A percentile compares a stretch with the other conserved stretches of the same genome.
phyloP scores from a whole-genome alignment of 2,329 filamentous ascomycete genomes.

The Orbilia brochopaga region DNA sequence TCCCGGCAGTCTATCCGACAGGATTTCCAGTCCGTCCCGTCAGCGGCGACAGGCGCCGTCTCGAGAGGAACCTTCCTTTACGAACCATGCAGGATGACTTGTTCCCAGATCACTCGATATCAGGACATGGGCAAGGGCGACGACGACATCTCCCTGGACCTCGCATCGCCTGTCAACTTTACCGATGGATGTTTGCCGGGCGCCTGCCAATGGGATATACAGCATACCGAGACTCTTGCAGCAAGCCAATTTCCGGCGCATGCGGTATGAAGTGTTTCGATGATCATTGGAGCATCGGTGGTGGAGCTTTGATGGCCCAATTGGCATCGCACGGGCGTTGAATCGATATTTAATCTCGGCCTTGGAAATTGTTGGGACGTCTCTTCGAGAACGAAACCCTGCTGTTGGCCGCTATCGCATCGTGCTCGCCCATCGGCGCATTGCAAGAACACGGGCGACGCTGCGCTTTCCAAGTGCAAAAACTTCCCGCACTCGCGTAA shows the following conservation, averaged over 20 bases:
- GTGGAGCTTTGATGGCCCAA: slow-evolving; percentile 26
- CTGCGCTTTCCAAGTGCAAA: slow-evolving; percentile 4
- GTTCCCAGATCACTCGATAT: slow-evolving; percentile 14
- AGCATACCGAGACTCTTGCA: slow-evolving; percentile 9
- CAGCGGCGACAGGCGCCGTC: slow-evolving; percentile 1
- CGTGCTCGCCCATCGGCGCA: slow-evolving; percentile 14
- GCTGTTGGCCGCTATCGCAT: not conserved
- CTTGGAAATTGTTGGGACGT: slow-evolving; percentile 6
- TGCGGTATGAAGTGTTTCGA: slow-evolving; percentile 50
- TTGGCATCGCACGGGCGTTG: not conserved
- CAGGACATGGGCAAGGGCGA: slow-evolving; percentile 18
- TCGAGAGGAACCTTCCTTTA: slow-evolving; percentile 1
- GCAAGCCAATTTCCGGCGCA: slow-evolving; percentile 32
- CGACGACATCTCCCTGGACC: slow-evolving; percentile 6
- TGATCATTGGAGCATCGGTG: slow-evolving; percentile 44
- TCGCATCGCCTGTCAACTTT: slow-evolving; percentile 17
- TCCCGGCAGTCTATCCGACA: slow-evolving; percentile 18
- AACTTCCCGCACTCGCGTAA: slow-evolving; percentile 51
- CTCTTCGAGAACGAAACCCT: not conserved
- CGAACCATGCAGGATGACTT: slow-evolving; percentile 46
- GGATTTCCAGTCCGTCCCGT: slow-evolving; percentile 28
- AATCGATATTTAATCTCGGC: not conserved
- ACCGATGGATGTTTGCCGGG: slow-evolving; percentile 10
- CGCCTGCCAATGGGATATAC: slow-evolving; percentile 20
- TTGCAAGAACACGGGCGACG: slow-evolving; percentile 20